Percentiles rank a stretch among this genome's conserved stretches.
Conservation (phyloP, 305 asterid species). For the Fraxinus angustifolia region DNA sequence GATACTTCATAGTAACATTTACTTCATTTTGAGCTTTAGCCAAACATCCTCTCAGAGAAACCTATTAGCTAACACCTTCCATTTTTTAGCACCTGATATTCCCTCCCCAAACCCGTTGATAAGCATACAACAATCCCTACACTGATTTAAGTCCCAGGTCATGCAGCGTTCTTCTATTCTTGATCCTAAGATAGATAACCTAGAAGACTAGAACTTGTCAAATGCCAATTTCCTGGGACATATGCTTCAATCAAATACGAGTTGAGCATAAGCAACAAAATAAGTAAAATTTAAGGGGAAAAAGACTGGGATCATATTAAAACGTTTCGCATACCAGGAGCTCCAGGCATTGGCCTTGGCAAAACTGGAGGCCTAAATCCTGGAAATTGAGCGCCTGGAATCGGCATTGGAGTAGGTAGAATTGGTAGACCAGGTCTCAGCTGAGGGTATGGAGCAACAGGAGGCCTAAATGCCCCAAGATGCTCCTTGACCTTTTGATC, state of each 20-base stretch:
- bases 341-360: slow-evolving; percentile 75
- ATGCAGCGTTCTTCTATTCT: not conserved
- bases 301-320: not conserved
- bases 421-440: slow-evolving; percentile 72
- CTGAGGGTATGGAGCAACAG: slow-evolving; percentile 54
- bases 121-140: not conserved
- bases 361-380: slow-evolving; percentile 76
- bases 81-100: not conserved
- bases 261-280: slow-evolving; percentile 7
- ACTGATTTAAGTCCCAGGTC: not conserved
- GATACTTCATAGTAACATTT: not conserved
- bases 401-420: slow-evolving; percentile 46
- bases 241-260: slow-evolving; percentile 5
- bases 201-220: not conserved
- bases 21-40: not conserved
- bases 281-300: not conserved
- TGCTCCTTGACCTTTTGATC: slow-evolving; percentile 97
- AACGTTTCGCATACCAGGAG: slow-evolving; percentile 46
- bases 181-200: not conserved
- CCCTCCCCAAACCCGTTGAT: not conserved
- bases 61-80: not conserved
- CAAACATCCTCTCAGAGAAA: not conserved
- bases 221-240: not conserved
- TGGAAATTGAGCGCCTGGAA: slow-evolving; percentile 57
- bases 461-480: slow-evolving; percentile 81